These are phyloP conservation scores for Pseudofabraea citricarpa DNA, from an alignment of 2,329 filamentous ascomycete genomes.

Conservation along the genomic window DNA sequence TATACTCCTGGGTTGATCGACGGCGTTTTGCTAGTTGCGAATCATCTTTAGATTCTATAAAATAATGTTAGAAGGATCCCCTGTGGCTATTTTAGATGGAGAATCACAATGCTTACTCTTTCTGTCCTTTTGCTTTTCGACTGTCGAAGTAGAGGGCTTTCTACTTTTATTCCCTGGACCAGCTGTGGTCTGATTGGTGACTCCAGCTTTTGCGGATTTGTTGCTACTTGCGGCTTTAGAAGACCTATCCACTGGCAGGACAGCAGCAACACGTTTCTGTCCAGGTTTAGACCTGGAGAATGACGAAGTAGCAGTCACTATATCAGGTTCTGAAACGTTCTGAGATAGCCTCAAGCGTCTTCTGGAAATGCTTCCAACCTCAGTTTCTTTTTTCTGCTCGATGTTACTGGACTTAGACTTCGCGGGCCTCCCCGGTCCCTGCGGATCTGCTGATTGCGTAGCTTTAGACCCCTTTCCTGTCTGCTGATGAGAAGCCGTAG, in stretches of 20 bases:
- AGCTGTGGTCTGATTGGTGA: not conserved
- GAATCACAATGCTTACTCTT: too few relatives aligned
- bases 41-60: not conserved
- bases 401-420: not conserved
- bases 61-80: not conserved
- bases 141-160: too few relatives aligned
- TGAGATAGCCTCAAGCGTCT: not conserved
- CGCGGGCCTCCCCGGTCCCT: too few relatives aligned
- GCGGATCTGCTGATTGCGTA: not conserved
- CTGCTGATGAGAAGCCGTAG: not conserved
- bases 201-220: not conserved
- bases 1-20: not conserved
- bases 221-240: not conserved
- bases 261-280: not conserved
- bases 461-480: not conserved
- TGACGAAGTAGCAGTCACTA: conserved; percentile 1
- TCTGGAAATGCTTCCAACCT: not conserved
- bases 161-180: not conserved
- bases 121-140: too few relatives aligned
- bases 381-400: not conserved
- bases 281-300: not conserved
- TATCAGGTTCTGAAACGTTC: not conserved
- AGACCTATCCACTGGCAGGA: not conserved
- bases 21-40: not conserved
- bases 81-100: not conserved